phyloP scores from a whole-genome alignment of 2,329 filamentous ascomycete species.

The Paracamarosporium sp. region DNA sequence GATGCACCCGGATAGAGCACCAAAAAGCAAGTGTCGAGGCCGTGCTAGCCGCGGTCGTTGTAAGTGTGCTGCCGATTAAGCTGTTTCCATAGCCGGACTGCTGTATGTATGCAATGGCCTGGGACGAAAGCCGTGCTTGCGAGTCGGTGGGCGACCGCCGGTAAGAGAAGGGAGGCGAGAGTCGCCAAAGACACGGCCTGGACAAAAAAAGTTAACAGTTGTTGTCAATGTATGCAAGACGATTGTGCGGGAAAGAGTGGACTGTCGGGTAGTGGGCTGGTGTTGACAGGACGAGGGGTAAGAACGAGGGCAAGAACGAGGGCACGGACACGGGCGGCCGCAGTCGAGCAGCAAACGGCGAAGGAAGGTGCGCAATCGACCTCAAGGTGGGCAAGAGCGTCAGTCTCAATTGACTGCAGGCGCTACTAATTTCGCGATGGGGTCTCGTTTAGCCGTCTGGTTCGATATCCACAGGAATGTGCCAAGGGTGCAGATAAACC shows the following conservation, averaged over 20 bases:
- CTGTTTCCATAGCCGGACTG: constrained; percentile 24
- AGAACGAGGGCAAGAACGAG: too few species aligned
- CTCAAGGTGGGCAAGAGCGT: constrained; percentile 16
- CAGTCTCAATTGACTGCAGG: constrained; percentile 16
- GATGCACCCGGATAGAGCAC: constrained; percentile 25
- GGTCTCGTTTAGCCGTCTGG: not conserved
- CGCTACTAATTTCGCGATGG: not conserved
- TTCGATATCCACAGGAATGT: constrained; percentile 13
- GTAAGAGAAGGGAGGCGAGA: constrained; percentile 39
- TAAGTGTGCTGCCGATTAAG: constrained; percentile 12
- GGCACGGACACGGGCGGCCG: constrained; percentile 29
- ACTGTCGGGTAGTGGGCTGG: constrained; percentile 14
- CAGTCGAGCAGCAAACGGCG: constrained; percentile 25
- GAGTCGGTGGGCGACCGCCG: constrained; percentile 25
- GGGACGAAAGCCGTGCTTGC: constrained; percentile 22
- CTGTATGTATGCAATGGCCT: constrained; percentile 27
- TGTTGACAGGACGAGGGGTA: constrained; percentile 11
- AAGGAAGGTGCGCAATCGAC: constrained; percentile 27
- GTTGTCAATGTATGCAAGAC: constrained; percentile 40
- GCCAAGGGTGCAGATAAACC: constrained; percentile 9
- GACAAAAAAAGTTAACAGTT: constrained; percentile 42
- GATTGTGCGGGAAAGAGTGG: constrained; percentile 14
- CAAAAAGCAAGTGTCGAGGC: constrained; percentile 23
- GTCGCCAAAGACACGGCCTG: constrained; percentile 32
- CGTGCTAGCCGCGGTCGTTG: constrained; percentile 20